phyloP scores from a whole-genome alignment of 495 filamentous ascomycete genomes.

The Tuber calosporum region DNA sequence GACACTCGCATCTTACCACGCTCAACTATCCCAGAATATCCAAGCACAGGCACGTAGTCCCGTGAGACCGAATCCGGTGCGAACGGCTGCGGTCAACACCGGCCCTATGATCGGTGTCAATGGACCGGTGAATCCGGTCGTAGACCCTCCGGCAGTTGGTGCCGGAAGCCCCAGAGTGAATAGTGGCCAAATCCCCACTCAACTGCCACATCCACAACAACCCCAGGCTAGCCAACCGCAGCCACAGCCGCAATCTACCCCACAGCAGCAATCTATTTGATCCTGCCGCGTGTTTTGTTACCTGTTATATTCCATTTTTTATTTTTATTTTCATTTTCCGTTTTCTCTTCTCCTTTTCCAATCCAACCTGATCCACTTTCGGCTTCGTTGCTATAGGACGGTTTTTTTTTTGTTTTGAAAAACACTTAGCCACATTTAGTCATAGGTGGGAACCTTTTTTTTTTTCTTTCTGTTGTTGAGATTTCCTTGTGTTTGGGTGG shows the following conservation, averaged over 20 bases:
- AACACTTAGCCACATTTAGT: conserved; percentile 4
- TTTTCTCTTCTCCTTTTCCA: neutral
- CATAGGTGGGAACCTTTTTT: neutral
- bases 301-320: neutral
- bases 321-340: neutral
- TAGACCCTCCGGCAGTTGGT: conserved; percentile 7
- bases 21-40: conserved; percentile 26
- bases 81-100: conserved; percentile 23
- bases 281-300: neutral
- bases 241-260: neutral
- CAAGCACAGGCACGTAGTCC: conserved; percentile 13
- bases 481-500: neutral
- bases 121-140: conserved; percentile 37
- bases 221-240: neutral
- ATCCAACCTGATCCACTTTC: neutral
- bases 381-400: neutral
- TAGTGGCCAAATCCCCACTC: neutral
- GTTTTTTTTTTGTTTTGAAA: neutral
- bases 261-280: neutral
- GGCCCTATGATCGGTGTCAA: conserved; percentile 38
- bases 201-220: neutral
- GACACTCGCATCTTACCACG: conserved; percentile 33
- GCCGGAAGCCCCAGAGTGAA: neutral
- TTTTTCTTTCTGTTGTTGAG: neutral
- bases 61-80: conserved; percentile 5